These are phyloP conservation scores for Cryphonectria parasitica DNA, from an alignment of 2,329 filamentous ascomycete genomes.

Conservation along the genomic window DNA sequence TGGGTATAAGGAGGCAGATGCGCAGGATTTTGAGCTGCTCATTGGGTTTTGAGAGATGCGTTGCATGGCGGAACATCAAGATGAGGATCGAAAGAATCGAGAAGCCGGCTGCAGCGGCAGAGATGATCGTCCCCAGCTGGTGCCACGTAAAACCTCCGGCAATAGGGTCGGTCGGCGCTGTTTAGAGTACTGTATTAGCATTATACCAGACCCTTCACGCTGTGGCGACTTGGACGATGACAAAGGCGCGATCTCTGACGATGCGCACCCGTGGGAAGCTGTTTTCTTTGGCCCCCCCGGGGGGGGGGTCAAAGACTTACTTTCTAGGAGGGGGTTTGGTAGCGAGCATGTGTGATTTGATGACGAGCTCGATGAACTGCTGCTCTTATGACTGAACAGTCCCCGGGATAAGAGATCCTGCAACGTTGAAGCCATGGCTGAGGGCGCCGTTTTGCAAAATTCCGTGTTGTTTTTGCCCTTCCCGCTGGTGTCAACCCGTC, in stretches of 20 bases:
- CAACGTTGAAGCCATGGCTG: slow-evolving; percentile 3
- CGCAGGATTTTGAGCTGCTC: slow-evolving; percentile 49
- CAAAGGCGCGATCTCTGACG: background rate
- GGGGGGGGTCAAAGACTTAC: slow-evolving; percentile 5
- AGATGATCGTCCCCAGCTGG: slow-evolving; percentile 24
- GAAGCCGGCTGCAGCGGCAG: slow-evolving; percentile 22
- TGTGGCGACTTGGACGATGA: background rate
- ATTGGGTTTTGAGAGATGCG: slow-evolving; percentile 44
- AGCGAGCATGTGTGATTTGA: slow-evolving; percentile 16
- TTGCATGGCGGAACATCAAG: slow-evolving; percentile 16
- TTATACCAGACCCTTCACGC: background rate
- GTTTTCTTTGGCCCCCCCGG: no score
- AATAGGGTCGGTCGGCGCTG: slow-evolving; percentile 19
- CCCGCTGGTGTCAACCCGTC: background rate
- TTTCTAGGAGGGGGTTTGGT: slow-evolving; percentile 15
- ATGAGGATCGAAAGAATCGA: slow-evolving; percentile 22
- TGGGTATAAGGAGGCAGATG: slow-evolving; percentile 45
- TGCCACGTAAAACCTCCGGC: slow-evolving; percentile 20
- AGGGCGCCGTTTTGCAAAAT: background rate
- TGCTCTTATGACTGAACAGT: slow-evolving; percentile 7
- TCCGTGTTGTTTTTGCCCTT: background rate
- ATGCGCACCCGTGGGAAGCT: no score
- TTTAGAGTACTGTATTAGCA: background rate
- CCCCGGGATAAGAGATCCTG: slow-evolving; percentile 11
- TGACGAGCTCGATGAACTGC: slow-evolving; percentile 16